phyloP scores from a whole-genome alignment of 768 basidiomycete species.

The Tephrocybe rancida region DNA sequence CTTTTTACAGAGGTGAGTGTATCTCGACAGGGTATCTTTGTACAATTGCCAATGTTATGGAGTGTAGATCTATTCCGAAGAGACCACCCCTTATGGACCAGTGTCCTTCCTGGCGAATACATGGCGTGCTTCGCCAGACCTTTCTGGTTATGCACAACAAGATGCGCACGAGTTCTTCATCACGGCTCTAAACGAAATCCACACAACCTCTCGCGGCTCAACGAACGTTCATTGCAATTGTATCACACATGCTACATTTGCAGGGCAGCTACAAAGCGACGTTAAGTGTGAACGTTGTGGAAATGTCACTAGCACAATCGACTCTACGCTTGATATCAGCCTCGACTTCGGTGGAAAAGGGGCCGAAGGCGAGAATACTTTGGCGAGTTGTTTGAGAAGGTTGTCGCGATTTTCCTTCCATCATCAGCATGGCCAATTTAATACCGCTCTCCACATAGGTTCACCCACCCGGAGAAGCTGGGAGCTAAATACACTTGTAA shows the following conservation, averaged over 20 bases:
- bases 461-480: slow-evolving; percentile 84
- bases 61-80: slow-evolving; percentile 56
- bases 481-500: slow-evolving; percentile 78
- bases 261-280: slow-evolving; percentile 85
- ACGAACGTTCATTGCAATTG: slow-evolving; percentile 86
- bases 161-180: slow-evolving; percentile 93
- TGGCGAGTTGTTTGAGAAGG: slow-evolving; percentile 78
- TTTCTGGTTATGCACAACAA: slow-evolving; percentile 93
- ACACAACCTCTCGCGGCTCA: slow-evolving; percentile 72
- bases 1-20: slow-evolving; percentile 68
- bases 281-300: slow-evolving; percentile 88
- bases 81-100: slow-evolving; percentile 72
- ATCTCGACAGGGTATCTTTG: not conserved
- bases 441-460: slow-evolving; percentile 45
- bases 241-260: slow-evolving; percentile 89
- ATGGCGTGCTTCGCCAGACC: slow-evolving; percentile 79
- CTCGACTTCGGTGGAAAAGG: slow-evolving; percentile 72
- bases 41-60: slow-evolving; percentile 4
- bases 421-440: not conserved
- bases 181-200: slow-evolving; percentile 83
- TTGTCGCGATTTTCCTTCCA: slow-evolving; percentile 29
- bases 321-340: slow-evolving; percentile 91
- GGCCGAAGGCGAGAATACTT: slow-evolving; percentile 62
- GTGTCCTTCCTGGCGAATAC: slow-evolving; percentile 81
- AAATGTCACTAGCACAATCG: slow-evolving; percentile 74